These are phyloP conservation scores for Leccinum angustisporum DNA, from an alignment of 1,284 basidiomycete genomes.

Conservation along the genomic window DNA sequence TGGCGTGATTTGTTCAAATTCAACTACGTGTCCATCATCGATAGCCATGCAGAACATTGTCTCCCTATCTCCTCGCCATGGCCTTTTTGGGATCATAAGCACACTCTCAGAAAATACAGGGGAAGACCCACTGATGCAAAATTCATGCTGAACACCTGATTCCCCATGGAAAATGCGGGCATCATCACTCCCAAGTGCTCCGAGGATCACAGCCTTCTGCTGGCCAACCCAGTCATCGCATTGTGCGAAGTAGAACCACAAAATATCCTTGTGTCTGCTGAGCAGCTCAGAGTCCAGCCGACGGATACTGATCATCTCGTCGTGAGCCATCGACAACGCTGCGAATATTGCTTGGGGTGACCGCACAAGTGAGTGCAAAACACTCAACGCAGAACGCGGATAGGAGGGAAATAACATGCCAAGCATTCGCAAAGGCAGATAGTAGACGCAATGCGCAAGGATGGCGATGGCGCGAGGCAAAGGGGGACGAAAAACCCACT, in stretches of 20 bases:
- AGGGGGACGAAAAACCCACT: constrained; percentile 53
- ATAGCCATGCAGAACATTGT: constrained; percentile 48
- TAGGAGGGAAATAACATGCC: constrained; percentile 36
- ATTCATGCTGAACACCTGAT: constrained; percentile 56
- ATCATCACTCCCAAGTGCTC: constrained; percentile 36
- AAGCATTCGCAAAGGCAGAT: constrained; percentile 23
- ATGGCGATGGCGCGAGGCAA: constrained; percentile 43
- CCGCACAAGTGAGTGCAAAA: constrained; percentile 47
- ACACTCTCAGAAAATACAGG: background rate
- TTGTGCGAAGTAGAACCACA: constrained; percentile 57
- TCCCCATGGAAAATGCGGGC: constrained; percentile 43
- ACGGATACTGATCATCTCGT: constrained; percentile 59
- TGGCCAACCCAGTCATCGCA: constrained; percentile 61
- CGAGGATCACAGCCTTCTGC: constrained; percentile 43
- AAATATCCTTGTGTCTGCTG: constrained; percentile 35
- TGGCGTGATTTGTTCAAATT: too few species aligned
- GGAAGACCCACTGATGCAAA: constrained; percentile 55
- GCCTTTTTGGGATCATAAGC: constrained; percentile 36
- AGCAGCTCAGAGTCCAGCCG: constrained; percentile 47
- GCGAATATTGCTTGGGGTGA: constrained; percentile 49
- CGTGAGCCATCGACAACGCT: constrained; percentile 54
- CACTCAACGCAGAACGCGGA: constrained; percentile 47
- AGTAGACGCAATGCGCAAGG: constrained; percentile 27
- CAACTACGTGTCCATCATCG: background rate
- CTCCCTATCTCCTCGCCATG: constrained; percentile 49